A percentile compares a stretch with the other conserved stretches of the same genome.
Evolutionary conservation across 345 rosid species (phyloP).

Genomic region (Salix arbutifolia): DNA sequence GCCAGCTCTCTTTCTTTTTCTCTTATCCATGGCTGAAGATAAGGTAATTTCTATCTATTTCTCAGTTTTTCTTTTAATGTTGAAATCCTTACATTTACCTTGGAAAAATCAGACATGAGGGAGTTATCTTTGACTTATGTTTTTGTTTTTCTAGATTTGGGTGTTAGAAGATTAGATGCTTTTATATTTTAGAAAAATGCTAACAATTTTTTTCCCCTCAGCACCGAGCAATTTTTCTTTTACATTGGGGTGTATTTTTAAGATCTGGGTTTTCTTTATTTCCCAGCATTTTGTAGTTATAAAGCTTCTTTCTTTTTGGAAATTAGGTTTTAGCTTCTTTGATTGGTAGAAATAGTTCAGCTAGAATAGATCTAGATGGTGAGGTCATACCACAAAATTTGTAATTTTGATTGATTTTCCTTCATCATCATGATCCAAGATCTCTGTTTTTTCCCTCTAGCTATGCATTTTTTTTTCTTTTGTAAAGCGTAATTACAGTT

Average conservation of each 20-base stretch:
- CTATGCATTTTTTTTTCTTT: not conserved
- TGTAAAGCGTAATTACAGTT: not conserved
- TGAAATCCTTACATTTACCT: not conserved
- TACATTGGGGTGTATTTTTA: not conserved
- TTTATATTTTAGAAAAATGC: not conserved
- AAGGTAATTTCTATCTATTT: constrained; percentile 41
- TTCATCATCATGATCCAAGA: constrained; percentile 16
- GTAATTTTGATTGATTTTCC: not conserved
- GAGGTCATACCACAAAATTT: not conserved
- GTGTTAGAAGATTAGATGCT: not conserved
- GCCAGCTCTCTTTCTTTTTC: constrained; percentile 2
- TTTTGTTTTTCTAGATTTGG: not conserved
- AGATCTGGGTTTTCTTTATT: not conserved
- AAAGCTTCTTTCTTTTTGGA: not conserved
- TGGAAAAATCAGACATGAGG: not conserved
- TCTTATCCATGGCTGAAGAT: constrained; percentile 61
- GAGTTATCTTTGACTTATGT: not conserved
- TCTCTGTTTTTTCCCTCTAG: not conserved
- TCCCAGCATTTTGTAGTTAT: not conserved
- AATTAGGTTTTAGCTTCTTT: not conserved
- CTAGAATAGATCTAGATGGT: not conserved
- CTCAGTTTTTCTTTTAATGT: not conserved
- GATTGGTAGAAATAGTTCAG: not conserved
- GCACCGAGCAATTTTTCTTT: not conserved
- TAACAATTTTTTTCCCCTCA: not conserved